Percentiles rank a stretch among this genome's conserved stretches.
Conservation (phyloP, 192 early-diverging fungal species). For the Podila minutissima region DNA sequence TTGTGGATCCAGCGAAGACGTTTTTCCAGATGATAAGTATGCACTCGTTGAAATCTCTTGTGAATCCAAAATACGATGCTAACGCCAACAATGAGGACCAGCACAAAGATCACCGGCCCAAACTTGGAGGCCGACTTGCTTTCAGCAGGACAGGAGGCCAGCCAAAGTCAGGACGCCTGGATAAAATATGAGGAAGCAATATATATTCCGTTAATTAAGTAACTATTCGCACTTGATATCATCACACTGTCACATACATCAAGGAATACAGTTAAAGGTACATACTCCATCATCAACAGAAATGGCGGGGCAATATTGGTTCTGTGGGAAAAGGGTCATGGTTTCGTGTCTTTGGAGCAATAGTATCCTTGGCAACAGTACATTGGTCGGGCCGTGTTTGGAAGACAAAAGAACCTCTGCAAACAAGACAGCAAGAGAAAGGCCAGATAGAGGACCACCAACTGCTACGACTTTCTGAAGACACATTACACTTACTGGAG, state of each 20-base stretch:
- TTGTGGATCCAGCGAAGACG: constrained; percentile 43
- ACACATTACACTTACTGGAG: constrained; percentile 1
- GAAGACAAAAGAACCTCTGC: constrained; percentile 60
- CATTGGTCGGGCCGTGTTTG: constrained; percentile 62
- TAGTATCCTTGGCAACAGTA: constrained; percentile 70
- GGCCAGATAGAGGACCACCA: too few species aligned
- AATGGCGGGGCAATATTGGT: constrained; percentile 63
- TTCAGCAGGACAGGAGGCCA: constrained; percentile 49
- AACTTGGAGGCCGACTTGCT: constrained; percentile 39
- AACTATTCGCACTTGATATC: too few species aligned
- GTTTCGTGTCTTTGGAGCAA: constrained; percentile 60
- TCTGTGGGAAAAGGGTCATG: constrained; percentile 59
- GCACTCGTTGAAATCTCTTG: constrained; percentile 10
- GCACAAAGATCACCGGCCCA: constrained; percentile 21
- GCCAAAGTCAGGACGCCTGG: constrained; percentile 32
- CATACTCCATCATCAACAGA: constrained; percentile 45
- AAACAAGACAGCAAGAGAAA: too few species aligned
- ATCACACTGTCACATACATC: too few species aligned
- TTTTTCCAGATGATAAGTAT: constrained; percentile 45
- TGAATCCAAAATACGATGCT: constrained; percentile 45
- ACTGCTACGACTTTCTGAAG: too few species aligned
- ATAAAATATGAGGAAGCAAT: neutral
- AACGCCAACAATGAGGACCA: constrained; percentile 26
- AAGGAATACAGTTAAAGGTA: too few species aligned
- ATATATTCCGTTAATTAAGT: too few species aligned